Evolutionary conservation across 805 yeast genomes (phyloP), one percentile per base, ranked within the genome.

Genomic region (Vanderwaltozyma verrucispora): DNA sequence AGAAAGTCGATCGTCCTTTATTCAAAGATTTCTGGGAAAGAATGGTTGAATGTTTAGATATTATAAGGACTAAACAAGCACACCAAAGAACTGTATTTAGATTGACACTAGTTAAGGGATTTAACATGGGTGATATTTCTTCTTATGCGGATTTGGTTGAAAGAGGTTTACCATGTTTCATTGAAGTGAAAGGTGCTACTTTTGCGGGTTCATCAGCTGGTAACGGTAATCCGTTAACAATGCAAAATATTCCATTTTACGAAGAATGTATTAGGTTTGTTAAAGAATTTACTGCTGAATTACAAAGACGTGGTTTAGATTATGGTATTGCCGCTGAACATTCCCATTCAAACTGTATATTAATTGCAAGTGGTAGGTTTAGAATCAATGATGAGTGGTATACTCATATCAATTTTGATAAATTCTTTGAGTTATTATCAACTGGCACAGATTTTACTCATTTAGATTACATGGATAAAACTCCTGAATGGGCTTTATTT

Each of bases 181-280:
- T 87, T 41, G 96, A 87, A 60, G 80, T 87, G 42, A 87, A 87
- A 61, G 96, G 96, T 38, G 96, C 95, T 11, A 87, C 96, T 0
- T 87, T 84, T 63, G 86, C 96, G 66, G 96, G 96, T 0, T 80
- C 94, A 0, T 81, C 95, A 11, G 64, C 64, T 39, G 85, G 80
- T 32, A 82, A 84, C 56, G 88, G 92, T 25, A 85, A 87, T 53
- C 88, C 95, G 33, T 67, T 87, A 47, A 86, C 96, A 2, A 87
- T 87, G 96, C 89, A 87, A 56, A 87, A 87, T 53, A 92, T 88
- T 39, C 96, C 96, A 32, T 87, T 83, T 54, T 87, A 87, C 54
- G 94, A 85, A 45, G 96, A 87, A 57, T 89, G 95, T 54, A 77
- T 75, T 48, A 64, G 59, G 7, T 87, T 87, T 58, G 96, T 86